Evolutionary conservation across 164 flowering plant species (phyloP).

Genomic region (Dillenia turbinata): DNA sequence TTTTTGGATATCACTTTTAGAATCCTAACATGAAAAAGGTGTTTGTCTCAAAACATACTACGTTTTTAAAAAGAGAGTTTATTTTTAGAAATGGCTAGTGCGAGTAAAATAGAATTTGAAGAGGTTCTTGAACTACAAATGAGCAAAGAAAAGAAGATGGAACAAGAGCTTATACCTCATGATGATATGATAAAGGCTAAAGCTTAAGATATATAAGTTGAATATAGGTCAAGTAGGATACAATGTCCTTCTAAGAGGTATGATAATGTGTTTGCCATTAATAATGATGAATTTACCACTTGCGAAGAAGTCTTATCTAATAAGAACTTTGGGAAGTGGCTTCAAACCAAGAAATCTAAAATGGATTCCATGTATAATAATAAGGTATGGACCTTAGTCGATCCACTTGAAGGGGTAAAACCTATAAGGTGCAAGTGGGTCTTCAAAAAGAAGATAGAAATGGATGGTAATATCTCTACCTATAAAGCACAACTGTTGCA

Average conservation of each 20-base stretch:
- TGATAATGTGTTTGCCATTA: neutral
- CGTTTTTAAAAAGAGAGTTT: neutral
- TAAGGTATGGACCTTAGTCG: neutral
- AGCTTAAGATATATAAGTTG: neutral
- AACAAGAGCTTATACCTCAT: neutral
- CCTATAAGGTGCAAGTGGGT: neutral
- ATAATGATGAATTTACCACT: neutral
- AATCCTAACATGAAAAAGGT: neutral
- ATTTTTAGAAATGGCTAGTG: neutral
- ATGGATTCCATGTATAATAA: neutral
- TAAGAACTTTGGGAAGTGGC: neutral
- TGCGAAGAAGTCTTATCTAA: too few relatives aligned
- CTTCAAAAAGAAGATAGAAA: too few relatives aligned
- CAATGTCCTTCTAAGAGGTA: neutral
- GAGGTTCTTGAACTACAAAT: neutral
- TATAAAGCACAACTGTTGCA: neutral
- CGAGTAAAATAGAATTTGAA: slow-evolving; percentile 1
- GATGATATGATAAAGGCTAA: neutral
- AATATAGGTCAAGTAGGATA: neutral
- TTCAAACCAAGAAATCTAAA: slow-evolving; percentile 1
- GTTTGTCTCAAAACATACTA: neutral
- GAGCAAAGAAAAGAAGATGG: too few relatives aligned
- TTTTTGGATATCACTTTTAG: too few relatives aligned
- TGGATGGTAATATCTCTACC: too few relatives aligned
- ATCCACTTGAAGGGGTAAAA: neutral